Evolutionary conservation across 1,139 yeast genomes (phyloP), one percentile per base, ranked within the genome.

Genomic region (Pichia sp.): DNA sequence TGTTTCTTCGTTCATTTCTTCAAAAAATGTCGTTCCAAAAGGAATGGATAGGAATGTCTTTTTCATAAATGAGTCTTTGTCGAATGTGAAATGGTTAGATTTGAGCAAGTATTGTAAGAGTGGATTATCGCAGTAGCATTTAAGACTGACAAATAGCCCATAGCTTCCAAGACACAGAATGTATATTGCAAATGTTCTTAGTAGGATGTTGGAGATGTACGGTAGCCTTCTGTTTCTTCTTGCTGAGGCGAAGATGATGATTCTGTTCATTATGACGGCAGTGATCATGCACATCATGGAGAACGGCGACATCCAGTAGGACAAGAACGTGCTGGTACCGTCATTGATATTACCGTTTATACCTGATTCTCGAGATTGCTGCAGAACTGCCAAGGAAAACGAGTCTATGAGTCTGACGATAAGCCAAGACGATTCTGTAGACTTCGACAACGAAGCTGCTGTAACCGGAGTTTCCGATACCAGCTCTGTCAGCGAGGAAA

Each of bases 201-300:
- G 46, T 10, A 64, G 9, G 14, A 58, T 34, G n/a, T 52, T 59
- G 9, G 66, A 61, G 10, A 58, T 14, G 4, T 30, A n/a, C 0
- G 68, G 68, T 18, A 65, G 59, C 49, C 63, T 59, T 38, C 65
- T 61, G 9, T 72, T 67, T 15, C 71, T 60, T 54, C 85, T 70
- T 0, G 85, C 74, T 8, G 85, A 75, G 0, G 90, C 90, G 67
- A 84, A 78, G 7, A 80, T 82, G 47, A 79, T 68, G 0, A 87
- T 82, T 46, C 91, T 66, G 62, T 85, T 84, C 59, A 84, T 67
- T 1, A 83, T 59, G 4, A 84, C 70, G 0, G 89, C 87, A 74
- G 84, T 81, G 11, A 76, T 66, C 72, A 84, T 75, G 62, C 90
- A 76, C 43, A 72, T 67, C 27, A 73, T 60, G 1, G 80, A 76